Base-by-base conservation (phyloP, 2,329 filamentous ascomycete genomes). In the Monosporascus sp. region DNA sequence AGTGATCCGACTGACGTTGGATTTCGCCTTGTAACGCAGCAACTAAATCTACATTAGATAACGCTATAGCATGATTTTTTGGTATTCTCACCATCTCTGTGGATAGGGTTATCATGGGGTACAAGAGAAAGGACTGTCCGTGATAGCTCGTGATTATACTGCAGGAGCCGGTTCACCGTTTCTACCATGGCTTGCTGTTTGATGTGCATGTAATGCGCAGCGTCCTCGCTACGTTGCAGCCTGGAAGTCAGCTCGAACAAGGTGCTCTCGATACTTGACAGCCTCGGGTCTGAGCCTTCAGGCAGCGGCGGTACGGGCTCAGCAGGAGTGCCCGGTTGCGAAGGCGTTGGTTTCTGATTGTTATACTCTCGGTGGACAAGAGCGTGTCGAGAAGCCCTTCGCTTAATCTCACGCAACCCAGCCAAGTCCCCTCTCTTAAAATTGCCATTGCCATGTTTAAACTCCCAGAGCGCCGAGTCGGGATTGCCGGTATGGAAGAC, bases 401-500 rank as follows among this genome's bases (percentile, higher is more conserved):
- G 87, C 73, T 97, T 97, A 72, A 99, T 99, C 68, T 99, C 94
- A 44, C 94, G 84, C 56, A 99, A 75, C 7, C 93, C 91, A 49
- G 93, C 86, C 24, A 99, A 77, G 69, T 99, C 93, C 38, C 94
- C 94, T 59, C 92, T 86, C 73, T 96, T 97, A 76, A 99, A 99
- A 69, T 89, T 97, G 51, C 93, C 93, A 65, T 93, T 95, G 51
- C 94, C 94, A 67, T 99, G 94, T 72, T 97, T 97, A 72, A 99
- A 99, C 69, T 99, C 94, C 94, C 94, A 99, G 31, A 99, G 77
- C 1, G 93, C 91, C 20, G 91, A 91, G 66, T 97, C 94, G 14
- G 93, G 91, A 44, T 89, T 92, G 11, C 91, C 91, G 4, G 91
- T 96, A 70, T 97, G 93, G 68, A 97, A 99, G 22, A 97, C 94